Conservation (phyloP, 2,329 filamentous ascomycete genomes). For the Fusarium mundagurra region DNA sequence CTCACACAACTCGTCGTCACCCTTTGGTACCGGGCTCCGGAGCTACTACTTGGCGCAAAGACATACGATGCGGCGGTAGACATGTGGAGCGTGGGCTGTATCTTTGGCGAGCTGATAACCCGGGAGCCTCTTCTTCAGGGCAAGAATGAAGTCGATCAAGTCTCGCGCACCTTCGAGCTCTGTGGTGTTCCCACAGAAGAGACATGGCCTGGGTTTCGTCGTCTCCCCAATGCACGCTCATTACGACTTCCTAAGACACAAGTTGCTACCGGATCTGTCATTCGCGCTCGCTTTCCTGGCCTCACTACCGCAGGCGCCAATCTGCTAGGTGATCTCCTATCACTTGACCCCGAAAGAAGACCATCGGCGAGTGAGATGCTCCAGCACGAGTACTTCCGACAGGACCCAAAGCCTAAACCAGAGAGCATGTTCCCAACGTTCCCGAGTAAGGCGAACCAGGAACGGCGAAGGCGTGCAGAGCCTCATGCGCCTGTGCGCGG, state of each 20-base stretch:
- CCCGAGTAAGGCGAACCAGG: conserved; percentile 92
- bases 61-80: conserved; percentile 83
- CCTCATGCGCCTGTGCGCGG: conserved; percentile 82
- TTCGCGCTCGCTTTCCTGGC: conserved; percentile 83
- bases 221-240: conserved; percentile 85
- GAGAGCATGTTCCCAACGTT: conserved; percentile 97
- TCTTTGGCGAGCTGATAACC: conserved; percentile 90
- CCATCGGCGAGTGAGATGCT: conserved; percentile 80
- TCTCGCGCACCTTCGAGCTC: conserved; percentile 87
- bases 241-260: conserved; percentile 72
- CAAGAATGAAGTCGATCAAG: conserved; percentile 90
- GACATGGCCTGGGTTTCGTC: conserved; percentile 86
- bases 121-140: conserved; percentile 87
- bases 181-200: conserved; percentile 87
- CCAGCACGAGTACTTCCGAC: conserved; percentile 83
- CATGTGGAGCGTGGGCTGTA: conserved; percentile 96
- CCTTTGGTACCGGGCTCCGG: conserved; percentile 94
- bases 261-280: conserved; percentile 58
- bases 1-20: conserved; percentile 95
- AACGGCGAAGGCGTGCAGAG: conserved; percentile 76
- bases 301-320: conserved; percentile 78
- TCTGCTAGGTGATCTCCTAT: conserved; percentile 75
- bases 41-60: conserved; percentile 83
- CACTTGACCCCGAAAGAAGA: conserved; percentile 76
- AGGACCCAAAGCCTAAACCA: conserved; percentile 90